A percentile compares a stretch with the other conserved stretches of the same genome.
Conservation (phyloP, 2,329 filamentous ascomycete species). For the Macrophomina phaseolina region DNA sequence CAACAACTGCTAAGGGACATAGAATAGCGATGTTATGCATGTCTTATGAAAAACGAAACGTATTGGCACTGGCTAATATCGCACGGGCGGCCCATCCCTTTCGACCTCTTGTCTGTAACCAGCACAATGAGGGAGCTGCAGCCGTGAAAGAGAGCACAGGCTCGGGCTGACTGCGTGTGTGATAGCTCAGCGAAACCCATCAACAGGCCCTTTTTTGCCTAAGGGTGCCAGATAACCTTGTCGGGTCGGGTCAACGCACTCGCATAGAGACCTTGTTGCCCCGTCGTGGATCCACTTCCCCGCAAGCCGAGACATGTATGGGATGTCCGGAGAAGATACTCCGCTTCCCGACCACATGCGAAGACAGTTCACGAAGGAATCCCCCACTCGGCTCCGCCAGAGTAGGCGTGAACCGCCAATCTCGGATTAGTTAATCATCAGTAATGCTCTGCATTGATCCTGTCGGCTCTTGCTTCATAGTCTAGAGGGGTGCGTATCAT, state of each 20-base stretch:
- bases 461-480: not conserved
- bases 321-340: not conserved
- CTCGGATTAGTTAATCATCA: constrained; percentile 14
- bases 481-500: not conserved
- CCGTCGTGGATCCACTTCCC: not conserved
- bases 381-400: not conserved
- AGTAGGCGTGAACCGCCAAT: not conserved
- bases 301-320: not conserved
- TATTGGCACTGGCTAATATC: not conserved
- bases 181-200: not conserved
- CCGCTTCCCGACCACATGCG: constrained; percentile 11
- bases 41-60: constrained; percentile 2
- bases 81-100: not conserved
- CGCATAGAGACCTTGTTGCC: not conserved
- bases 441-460: not conserved
- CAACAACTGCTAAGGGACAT: constrained; percentile 13
- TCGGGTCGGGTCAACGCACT: too few species aligned
- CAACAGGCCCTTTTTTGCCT: not conserved
- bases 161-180: not conserved
- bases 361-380: not conserved
- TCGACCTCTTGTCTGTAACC: not conserved
- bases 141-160: not conserved
- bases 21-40: constrained; percentile 2
- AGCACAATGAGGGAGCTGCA: not conserved
- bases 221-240: not conserved